Evolutionary conservation across 2,329 filamentous ascomycete species (phyloP), one percentile per base, ranked within the genome.

Genomic region (Didymella exigua): DNA sequence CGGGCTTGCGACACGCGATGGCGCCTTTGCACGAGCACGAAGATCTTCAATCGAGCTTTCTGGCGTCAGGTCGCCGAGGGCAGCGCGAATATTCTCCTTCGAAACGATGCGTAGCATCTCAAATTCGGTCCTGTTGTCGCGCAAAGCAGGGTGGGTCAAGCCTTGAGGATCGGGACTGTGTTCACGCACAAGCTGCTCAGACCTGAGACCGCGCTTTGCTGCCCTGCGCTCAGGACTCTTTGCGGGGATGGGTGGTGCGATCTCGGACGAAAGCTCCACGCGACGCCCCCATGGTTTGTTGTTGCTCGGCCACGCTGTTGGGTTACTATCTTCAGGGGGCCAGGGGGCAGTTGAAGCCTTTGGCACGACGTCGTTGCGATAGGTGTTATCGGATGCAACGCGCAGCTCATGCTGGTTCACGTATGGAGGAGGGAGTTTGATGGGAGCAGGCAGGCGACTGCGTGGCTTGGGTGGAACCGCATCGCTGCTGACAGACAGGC

Each of bases 31-130:
- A 48, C 33, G 30, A 11, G 42, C 37, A 5, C 21, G 21, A 10
- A 65, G 14, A 5, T 62, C 55, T n/a, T 71, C 67, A 3, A 38
- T 47, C 3, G 64, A 68, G 24, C 56, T 58, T 3, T 67, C 61
- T 3, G 49, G 54, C 5, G 68, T 67, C 21, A 62, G 16, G 31
- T 46, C 38, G 21, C 50, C 56, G 10, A 74, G 54, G 7, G 60
- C 65, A 19, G 63, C 58, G 13, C 71, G 70, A 23, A 74, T 73
- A 31, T 72, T 74, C 21, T 73, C 69, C 34, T 62, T 70, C 5
- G 71, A 73, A 2, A 74, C 60, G 36, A 72, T 71, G 16, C 67
- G 70, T 6, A 46, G 21, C 44, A 67, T 31, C 47, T 51, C 48
- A 21, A 56, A 58, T 21, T 49, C 37, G 8, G 34, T 38, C 2